A percentile compares a stretch with the other conserved stretches of the same genome.
phyloP scores from a whole-genome alignment of 257 asterid genomes.

The Solanum infundibuliforme region DNA sequence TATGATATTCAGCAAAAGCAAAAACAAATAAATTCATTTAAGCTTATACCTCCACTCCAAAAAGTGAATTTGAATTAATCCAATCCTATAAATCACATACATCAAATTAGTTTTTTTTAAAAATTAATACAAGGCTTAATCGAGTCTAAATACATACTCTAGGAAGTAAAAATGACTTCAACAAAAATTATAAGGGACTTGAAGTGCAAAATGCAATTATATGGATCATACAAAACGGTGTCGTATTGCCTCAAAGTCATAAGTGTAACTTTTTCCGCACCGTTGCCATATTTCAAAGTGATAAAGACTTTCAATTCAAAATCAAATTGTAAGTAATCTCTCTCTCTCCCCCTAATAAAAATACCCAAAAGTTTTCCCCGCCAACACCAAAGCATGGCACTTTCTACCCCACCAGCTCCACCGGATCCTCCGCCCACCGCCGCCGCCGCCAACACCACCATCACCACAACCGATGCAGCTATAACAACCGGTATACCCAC shows the following conservation, averaged over 20 bases:
- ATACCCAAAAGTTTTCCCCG: slow-evolving; percentile 20
- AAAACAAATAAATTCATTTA: neutral
- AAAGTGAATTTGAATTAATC: neutral
- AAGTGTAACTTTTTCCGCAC: neutral
- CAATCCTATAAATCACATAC: neutral
- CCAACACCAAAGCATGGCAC: slow-evolving; percentile 5
- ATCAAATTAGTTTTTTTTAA: too few species aligned
- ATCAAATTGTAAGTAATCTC: neutral
- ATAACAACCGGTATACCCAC: slow-evolving; percentile 10
- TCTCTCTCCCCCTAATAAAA: neutral
- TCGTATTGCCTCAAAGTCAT: neutral
- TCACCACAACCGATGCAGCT: neutral
- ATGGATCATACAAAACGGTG: neutral
- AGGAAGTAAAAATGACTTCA: neutral
- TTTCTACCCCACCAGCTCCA: slow-evolving; percentile 18
- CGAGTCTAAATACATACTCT: neutral
- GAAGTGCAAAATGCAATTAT: neutral
- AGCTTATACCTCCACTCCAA: neutral
- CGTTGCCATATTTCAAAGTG: neutral
- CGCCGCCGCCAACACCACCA: slow-evolving; percentile 21
- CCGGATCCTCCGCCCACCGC: slow-evolving; percentile 1
- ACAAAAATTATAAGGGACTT: neutral
- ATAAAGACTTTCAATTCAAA: neutral
- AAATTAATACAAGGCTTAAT: neutral
- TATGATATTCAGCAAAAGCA: too few species aligned